phyloP scores from a whole-genome alignment of 441 rosid genomes.

The Rhodomyrtus psidioides region DNA sequence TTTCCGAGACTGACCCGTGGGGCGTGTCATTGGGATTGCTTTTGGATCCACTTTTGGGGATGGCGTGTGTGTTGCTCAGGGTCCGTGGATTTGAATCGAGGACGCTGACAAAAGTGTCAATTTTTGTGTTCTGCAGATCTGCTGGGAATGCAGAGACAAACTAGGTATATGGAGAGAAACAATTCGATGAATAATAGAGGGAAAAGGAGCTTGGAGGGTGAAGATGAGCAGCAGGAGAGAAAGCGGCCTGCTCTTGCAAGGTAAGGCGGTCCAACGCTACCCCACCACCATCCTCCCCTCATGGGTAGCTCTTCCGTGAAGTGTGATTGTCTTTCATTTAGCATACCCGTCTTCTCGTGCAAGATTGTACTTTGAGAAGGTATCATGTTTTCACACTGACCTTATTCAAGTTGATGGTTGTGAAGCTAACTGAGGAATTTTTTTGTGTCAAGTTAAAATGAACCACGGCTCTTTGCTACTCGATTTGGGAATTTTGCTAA shows the following conservation, averaged over 20 bases:
- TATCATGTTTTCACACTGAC: not conserved
- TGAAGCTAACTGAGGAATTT: not conserved
- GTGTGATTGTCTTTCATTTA: not conserved
- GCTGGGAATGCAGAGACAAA: conserved; percentile 44
- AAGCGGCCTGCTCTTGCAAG: conserved; percentile 96
- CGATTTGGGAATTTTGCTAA: not conserved
- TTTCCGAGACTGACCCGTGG: not conserved
- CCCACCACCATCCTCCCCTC: not conserved
- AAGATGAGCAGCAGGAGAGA: conserved; percentile 74
- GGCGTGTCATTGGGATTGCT: not conserved
- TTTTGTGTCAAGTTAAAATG: not conserved
- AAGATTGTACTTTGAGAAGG: not conserved
- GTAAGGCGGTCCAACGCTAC: conserved; percentile 14
- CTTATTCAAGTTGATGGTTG: not conserved
- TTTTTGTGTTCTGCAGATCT: conserved; percentile 39
- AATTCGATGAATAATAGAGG: conserved; percentile 73
- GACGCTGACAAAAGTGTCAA: not conserved
- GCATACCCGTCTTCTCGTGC: not conserved
- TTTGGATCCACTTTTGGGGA: not conserved
- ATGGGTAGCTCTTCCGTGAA: not conserved
- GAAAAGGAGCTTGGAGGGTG: conserved; percentile 75
- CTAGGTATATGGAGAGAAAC: conserved; percentile 81
- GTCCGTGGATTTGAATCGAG: not conserved
- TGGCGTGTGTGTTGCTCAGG: not conserved
- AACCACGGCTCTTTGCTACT: not conserved